phyloP scores from a whole-genome alignment of 352 stramenopile species.

The Pythium rhizo-oryzae region DNA sequence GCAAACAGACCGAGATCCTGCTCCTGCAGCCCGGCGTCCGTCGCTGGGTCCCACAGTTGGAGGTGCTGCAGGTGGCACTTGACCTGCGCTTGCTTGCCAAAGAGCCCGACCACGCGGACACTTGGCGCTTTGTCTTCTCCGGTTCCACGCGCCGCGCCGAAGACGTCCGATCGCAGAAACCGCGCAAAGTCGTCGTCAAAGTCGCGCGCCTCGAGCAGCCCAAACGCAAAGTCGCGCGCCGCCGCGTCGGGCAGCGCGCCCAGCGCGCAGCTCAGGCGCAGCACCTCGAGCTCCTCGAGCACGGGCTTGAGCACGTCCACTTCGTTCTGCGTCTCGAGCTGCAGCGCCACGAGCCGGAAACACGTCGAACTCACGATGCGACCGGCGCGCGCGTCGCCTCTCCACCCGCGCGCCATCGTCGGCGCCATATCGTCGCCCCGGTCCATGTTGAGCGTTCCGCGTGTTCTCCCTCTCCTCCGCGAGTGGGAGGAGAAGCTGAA shows the following conservation, averaged over 20 bases:
- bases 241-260: constrained; percentile 49
- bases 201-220: constrained; percentile 47
- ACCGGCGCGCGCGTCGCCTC: no score
- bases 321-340: constrained; percentile 61
- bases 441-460: no score
- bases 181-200: constrained; percentile 67
- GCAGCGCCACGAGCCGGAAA: constrained; percentile 61
- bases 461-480: no score
- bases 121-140: background rate
- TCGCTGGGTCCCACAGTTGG: constrained; percentile 46
- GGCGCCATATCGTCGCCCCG: no score
- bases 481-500: no score
- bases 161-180: constrained; percentile 56
- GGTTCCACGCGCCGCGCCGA: constrained; percentile 35
- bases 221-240: constrained; percentile 48
- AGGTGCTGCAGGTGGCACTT: constrained; percentile 41
- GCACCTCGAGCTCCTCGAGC: constrained; percentile 67
- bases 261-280: constrained; percentile 60
- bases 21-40: constrained; percentile 31
- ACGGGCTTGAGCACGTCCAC: constrained; percentile 71
- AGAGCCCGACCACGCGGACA: constrained; percentile 49
- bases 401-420: no score
- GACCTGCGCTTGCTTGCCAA: constrained; percentile 63
- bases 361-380: no score
- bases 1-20: constrained; percentile 63